These are phyloP conservation scores for Saturnispora bothae DNA, from an alignment of 805 yeast genomes.

Conservation along the genomic window DNA sequence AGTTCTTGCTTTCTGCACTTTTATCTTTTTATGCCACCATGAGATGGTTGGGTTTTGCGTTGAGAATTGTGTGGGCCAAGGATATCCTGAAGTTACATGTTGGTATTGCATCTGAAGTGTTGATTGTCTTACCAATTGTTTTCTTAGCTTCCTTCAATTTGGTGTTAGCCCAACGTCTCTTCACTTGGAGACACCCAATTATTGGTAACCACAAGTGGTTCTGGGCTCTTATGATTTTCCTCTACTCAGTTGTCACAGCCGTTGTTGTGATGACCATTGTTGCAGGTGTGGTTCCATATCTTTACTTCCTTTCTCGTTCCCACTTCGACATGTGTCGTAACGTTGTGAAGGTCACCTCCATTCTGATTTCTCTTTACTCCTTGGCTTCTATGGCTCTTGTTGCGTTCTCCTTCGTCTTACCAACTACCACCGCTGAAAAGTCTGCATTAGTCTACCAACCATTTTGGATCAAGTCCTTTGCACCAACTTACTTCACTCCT, in stretches of 20 bases:
- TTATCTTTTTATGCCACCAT: conserved; percentile 43
- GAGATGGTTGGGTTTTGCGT: conserved; percentile 47
- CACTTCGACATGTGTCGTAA: conserved; percentile 42
- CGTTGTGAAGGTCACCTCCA: conserved; percentile 41
- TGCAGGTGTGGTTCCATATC: conserved; percentile 50
- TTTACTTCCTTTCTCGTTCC: conserved; percentile 38
- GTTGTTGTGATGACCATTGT: conserved; percentile 60
- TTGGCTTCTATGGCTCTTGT: conserved; percentile 41
- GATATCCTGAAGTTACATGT: conserved; percentile 33
- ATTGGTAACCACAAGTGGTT: conserved; percentile 45
- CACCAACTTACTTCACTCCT: conserved; percentile 47
- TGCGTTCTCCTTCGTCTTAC: conserved; percentile 39
- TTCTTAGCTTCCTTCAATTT: conserved; percentile 48
- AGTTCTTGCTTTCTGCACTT: conserved; percentile 44
- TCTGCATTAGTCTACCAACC: conserved; percentile 52
- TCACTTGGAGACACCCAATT: conserved; percentile 71
- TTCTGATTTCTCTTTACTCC: conserved; percentile 41
- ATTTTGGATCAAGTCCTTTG: conserved; percentile 65
- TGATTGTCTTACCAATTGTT: conserved; percentile 48
- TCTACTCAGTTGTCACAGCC: conserved; percentile 45
- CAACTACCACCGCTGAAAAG: conserved; percentile 42
- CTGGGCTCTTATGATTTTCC: conserved; percentile 37
- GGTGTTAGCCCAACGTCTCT: conserved; percentile 60
- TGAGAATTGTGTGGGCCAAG: conserved; percentile 51
- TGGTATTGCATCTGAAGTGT: conserved; percentile 50